phyloP scores from a whole-genome alignment of 306 rosid species.

The Vigna radiata region DNA sequence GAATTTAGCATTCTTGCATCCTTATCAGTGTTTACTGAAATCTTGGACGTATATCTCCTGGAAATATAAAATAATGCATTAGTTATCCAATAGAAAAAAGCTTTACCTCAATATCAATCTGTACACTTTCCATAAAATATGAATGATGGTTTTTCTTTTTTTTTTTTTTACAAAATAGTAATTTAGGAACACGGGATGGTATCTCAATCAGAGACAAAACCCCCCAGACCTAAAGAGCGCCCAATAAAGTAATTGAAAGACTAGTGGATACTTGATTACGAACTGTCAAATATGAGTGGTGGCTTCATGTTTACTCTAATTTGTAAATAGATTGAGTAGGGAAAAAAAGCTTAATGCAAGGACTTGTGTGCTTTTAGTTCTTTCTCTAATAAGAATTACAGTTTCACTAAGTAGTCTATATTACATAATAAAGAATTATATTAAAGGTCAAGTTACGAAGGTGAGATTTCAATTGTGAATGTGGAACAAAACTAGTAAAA shows the following conservation, averaged over 20 bases:
- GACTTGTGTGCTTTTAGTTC: background rate
- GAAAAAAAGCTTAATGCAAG: background rate
- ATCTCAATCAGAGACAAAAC: background rate
- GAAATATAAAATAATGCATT: conserved; percentile 43
- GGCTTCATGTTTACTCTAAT: background rate
- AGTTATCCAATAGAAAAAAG: background rate
- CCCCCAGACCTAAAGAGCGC: background rate
- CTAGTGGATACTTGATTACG: background rate
- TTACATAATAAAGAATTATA: background rate
- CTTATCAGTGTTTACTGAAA: conserved; percentile 47
- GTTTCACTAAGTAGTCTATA: background rate
- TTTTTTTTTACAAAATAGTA: background rate
- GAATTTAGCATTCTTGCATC: conserved; percentile 59
- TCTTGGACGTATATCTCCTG: conserved; percentile 71
- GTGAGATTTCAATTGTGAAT: background rate
- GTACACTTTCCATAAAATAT: background rate
- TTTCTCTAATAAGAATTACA: background rate
- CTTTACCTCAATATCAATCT: conserved; percentile 3
- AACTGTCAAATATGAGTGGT: background rate
- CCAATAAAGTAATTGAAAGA: background rate
- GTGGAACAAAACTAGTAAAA: background rate
- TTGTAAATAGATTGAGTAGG: background rate
- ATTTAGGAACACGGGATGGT: background rate
- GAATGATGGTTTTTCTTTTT: background rate
- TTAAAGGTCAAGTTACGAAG: background rate